Evolutionary conservation across 2,329 filamentous ascomycete species (phyloP).

Genomic region (Pestalotiopsis sp.): DNA sequence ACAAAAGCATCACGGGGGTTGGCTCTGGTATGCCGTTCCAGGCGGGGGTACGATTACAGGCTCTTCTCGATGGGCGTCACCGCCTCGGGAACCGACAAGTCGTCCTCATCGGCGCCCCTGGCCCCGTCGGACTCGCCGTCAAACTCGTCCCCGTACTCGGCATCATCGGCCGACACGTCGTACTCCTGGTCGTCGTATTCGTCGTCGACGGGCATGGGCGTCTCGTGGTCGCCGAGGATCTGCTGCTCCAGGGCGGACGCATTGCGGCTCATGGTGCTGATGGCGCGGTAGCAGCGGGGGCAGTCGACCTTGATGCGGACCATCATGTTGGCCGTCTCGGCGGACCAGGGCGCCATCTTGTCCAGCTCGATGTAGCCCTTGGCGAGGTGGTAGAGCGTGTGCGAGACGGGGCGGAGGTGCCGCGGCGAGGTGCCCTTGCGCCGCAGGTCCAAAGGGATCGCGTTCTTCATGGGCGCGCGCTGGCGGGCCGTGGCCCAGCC

Average conservation of each 20-base stretch:
- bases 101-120: neutral
- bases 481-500: conserved; percentile 61
- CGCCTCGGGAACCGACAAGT: neutral
- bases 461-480: conserved; percentile 24
- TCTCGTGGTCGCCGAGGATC: conserved; percentile 19
- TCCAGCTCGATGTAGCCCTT: conserved; percentile 53
- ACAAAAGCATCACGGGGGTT: neutral
- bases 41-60: neutral
- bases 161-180: neutral
- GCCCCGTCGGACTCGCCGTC: neutral
- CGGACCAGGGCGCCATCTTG: conserved; percentile 50
- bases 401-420: conserved; percentile 40
- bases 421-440: conserved; percentile 38
- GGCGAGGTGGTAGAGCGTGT: conserved; percentile 50
- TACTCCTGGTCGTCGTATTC: neutral
- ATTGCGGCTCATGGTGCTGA: conserved; percentile 31
- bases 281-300: conserved; percentile 28
- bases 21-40: neutral
- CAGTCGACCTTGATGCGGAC: conserved; percentile 39
- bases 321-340: conserved; percentile 41
- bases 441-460: conserved; percentile 39
- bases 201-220: neutral
- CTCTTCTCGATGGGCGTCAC: neutral
- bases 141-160: neutral
- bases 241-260: conserved; percentile 25